These are phyloP conservation scores for Gloeophyllum trabeum DNA, from an alignment of 768 basidiomycete genomes.

Conservation along the genomic window DNA sequence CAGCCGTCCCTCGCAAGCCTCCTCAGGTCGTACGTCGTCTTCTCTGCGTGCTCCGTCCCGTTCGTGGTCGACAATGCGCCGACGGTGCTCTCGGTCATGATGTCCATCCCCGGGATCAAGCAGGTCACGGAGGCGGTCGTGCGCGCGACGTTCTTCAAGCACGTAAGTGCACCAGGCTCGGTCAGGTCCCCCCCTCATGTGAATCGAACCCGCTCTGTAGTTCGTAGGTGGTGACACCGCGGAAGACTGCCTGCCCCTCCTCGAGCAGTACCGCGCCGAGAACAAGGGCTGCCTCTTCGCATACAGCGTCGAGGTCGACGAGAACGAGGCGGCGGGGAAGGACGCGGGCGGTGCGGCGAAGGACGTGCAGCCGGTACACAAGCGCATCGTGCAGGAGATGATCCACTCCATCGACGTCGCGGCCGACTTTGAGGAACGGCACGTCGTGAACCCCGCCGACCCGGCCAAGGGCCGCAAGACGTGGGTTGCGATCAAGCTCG, in stretches of 20 bases:
- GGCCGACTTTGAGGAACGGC: slow-evolving; percentile 65
- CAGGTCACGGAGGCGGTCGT: slow-evolving; percentile 60
- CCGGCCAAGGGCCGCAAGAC: slow-evolving; percentile 41
- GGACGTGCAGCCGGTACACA: slow-evolving; percentile 28
- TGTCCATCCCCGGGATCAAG: slow-evolving; percentile 50
- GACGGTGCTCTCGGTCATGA: slow-evolving; percentile 39
- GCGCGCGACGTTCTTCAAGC: slow-evolving; percentile 75
- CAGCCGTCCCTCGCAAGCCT: slow-evolving; percentile 24
- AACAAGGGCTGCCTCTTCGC: slow-evolving; percentile 72
- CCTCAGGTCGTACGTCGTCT: slow-evolving; percentile 71
- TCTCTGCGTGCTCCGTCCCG: slow-evolving; percentile 70
- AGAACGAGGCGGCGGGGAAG: slow-evolving; percentile 32
- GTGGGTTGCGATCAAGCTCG: slow-evolving; percentile 83
- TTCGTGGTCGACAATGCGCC: slow-evolving; percentile 69
- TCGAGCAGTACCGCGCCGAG: slow-evolving; percentile 46
- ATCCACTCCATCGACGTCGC: slow-evolving; percentile 66
- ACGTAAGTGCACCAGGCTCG: too few relatives aligned
- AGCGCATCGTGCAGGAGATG: slow-evolving; percentile 65
- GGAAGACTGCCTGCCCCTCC: slow-evolving; percentile 50
- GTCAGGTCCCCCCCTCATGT: slow-evolving; percentile 7
- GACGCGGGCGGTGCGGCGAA: slow-evolving; percentile 7
- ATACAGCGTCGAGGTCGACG: slow-evolving; percentile 82
- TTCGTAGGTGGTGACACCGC: slow-evolving; percentile 89
- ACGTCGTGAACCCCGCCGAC: too few relatives aligned
- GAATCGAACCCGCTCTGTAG: slow-evolving; percentile 20